Percentiles rank a stretch among this genome's conserved stretches.
These are phyloP conservation scores for Huiozyma sinensis DNA, from an alignment of 805 yeast genomes.

Conservation along the genomic window DNA sequence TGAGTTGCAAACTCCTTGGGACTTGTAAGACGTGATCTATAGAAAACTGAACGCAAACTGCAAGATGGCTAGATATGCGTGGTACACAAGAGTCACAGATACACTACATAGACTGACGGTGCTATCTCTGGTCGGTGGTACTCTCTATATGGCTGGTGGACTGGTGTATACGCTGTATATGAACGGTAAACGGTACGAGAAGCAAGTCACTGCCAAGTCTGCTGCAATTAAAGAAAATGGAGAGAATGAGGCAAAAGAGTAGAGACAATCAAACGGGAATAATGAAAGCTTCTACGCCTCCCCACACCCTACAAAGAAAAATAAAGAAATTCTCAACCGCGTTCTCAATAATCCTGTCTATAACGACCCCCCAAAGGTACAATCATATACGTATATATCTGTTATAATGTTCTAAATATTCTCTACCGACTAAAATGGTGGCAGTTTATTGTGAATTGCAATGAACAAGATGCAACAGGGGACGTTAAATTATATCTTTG, in stretches of 20 bases:
- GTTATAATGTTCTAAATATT: no score
- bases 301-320: neutral
- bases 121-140: constrained; percentile 50
- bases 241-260: neutral
- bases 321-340: no score
- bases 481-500: no score
- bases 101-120: constrained; percentile 65
- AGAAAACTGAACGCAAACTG: no score
- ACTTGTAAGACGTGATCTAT: no score
- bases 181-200: constrained; percentile 43
- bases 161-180: constrained; percentile 41
- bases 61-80: constrained; percentile 45
- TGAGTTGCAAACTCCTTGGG: no score
- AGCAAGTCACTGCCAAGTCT: constrained; percentile 18
- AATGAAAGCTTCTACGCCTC: neutral
- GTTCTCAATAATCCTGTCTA: no score
- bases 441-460: no score
- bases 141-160: constrained; percentile 41
- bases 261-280: neutral
- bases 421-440: no score
- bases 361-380: no score
- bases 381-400: no score
- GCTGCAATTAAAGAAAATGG: neutral
- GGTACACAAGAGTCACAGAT: constrained; percentile 69
- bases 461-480: no score